phyloP scores from a whole-genome alignment of 1,139 yeast species.

The Lodderomyces beijingensis region DNA sequence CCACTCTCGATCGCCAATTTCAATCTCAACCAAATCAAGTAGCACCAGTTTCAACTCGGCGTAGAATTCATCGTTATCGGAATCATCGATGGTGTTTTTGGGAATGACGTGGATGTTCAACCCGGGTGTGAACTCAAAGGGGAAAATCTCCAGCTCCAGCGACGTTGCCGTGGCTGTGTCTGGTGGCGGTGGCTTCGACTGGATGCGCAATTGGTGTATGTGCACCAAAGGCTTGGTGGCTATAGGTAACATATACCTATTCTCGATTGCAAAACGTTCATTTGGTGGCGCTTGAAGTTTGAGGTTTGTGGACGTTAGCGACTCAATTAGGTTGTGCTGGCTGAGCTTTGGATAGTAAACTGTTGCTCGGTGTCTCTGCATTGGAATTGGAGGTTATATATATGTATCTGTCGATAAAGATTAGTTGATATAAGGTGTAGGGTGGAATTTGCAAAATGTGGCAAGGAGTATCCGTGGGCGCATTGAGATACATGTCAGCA shows the following conservation, averaged over 20 bases:
- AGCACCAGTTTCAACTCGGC: slow-evolving; percentile 18
- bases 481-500: no score
- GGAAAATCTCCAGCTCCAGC: slow-evolving; percentile 23
- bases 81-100: slow-evolving; percentile 7
- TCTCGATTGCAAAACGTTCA: slow-evolving; percentile 18
- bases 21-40: slow-evolving; percentile 15
- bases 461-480: no score
- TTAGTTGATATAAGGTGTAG: no score
- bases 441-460: no score
- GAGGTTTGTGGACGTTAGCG: slow-evolving; percentile 14
- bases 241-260: slow-evolving; percentile 14
- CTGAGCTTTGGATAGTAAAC: slow-evolving; percentile 22
- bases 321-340: slow-evolving; percentile 19
- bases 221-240: slow-evolving; percentile 8
- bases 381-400: no score
- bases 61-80: slow-evolving; percentile 18
- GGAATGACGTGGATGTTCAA: slow-evolving; percentile 28
- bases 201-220: slow-evolving; percentile 23
- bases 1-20: slow-evolving; percentile 17
- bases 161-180: slow-evolving; percentile 1
- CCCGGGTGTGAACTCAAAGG: slow-evolving; percentile 21
- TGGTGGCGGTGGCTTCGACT: slow-evolving; percentile 12
- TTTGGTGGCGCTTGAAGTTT: slow-evolving; percentile 13
- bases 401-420: no score
- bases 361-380: slow-evolving; percentile 31